phyloP scores from a whole-genome alignment of 148 eudicot genomes.

The Hydrangea macrophylla region DNA sequence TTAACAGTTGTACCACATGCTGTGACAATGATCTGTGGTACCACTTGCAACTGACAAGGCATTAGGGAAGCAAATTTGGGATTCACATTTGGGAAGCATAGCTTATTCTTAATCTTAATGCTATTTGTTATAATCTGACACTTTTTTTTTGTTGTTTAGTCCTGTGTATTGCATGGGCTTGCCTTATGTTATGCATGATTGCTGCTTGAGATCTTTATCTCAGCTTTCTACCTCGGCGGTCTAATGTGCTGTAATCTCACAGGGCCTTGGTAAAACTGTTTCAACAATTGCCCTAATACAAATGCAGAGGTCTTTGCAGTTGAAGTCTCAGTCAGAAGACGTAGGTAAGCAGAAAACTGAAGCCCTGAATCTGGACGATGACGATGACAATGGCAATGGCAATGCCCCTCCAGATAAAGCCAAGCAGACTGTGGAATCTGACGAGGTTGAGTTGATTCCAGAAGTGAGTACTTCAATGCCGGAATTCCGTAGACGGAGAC shows the following conservation, averaged over 20 bases:
- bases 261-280: constrained; percentile 98
- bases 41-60: no score
- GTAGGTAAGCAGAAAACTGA: constrained; percentile 37
- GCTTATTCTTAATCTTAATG: no score
- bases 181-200: neutral
- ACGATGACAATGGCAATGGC: constrained; percentile 49
- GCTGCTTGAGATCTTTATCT: neutral
- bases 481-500: constrained; percentile 50
- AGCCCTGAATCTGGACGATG: constrained; percentile 81
- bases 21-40: no score
- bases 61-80: no score
- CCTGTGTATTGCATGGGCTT: no score
- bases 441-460: constrained; percentile 32
- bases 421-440: constrained; percentile 31
- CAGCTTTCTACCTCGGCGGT: neutral
- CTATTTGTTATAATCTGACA: no score
- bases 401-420: constrained; percentile 25
- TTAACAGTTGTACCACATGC: no score
- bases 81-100: no score
- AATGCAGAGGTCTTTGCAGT: constrained; percentile 52
- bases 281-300: constrained; percentile 88
- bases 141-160: no score
- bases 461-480: constrained; percentile 40
- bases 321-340: constrained; percentile 51
- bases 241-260: constrained; percentile 23